Percentiles rank a stretch among this genome's conserved stretches.
These are phyloP conservation scores for Ceratorhiza oryzae-sativae DNA, from an alignment of 1,284 basidiomycete genomes.

Conservation along the genomic window DNA sequence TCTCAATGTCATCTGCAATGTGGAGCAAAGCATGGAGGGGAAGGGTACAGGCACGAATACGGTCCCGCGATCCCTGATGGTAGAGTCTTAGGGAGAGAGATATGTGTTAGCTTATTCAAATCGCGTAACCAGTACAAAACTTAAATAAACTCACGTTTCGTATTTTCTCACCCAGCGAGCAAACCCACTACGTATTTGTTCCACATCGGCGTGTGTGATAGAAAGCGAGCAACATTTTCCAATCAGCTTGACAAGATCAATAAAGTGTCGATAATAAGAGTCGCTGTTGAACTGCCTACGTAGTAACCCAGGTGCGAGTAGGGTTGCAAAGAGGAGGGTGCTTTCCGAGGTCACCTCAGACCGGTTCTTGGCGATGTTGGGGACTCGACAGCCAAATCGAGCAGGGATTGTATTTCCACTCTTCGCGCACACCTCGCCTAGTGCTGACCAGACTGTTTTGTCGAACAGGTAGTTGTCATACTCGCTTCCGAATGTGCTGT, in stretches of 20 bases:
- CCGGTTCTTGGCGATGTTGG: constrained; percentile 52
- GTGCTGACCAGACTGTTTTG: constrained; percentile 52
- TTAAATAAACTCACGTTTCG: constrained; percentile 54
- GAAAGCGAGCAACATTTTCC: constrained; percentile 54
- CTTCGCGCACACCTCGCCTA: constrained; percentile 50
- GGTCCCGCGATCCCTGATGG: constrained; percentile 50
- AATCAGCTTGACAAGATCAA: constrained; percentile 47
- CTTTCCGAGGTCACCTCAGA: constrained; percentile 48
- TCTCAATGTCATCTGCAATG: constrained; percentile 50
- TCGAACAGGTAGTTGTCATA: constrained; percentile 49
- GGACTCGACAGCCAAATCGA: constrained; percentile 52
- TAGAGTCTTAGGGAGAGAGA: constrained; percentile 50
- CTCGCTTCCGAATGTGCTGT: constrained; percentile 53
- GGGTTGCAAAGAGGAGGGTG: constrained; percentile 54
- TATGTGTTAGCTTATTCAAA: background rate
- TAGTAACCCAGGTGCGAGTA: constrained; percentile 55
- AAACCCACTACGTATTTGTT: constrained; percentile 50
- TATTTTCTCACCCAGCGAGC: constrained; percentile 55
- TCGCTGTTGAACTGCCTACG: constrained; percentile 46
- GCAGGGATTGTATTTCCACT: constrained; percentile 52
- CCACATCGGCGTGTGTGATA: constrained; percentile 51
- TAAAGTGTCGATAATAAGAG: constrained; percentile 56
- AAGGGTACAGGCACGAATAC: constrained; percentile 52
- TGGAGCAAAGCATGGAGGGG: constrained; percentile 56
- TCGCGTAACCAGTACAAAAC: background rate